Percentiles rank a stretch among this genome's conserved stretches.
These are phyloP conservation scores for Endotrypanum monterogeii DNA, from an alignment of 208 protist genomes.

Conservation along the genomic window DNA sequence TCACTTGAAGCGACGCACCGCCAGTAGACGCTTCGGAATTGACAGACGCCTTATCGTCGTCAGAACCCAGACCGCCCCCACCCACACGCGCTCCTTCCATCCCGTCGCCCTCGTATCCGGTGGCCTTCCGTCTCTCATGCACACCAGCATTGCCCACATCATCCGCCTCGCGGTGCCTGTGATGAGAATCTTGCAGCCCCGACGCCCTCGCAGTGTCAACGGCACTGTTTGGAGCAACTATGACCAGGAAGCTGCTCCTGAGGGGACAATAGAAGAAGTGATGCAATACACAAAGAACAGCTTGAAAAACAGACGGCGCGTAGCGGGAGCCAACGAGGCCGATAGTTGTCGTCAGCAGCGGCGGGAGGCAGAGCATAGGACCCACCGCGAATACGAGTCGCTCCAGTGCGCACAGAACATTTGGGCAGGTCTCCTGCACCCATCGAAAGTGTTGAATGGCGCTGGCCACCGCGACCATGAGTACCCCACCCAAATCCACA, in stretches of 20 bases:
- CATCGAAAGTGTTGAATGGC: constrained; percentile 83
- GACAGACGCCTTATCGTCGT: constrained; percentile 24
- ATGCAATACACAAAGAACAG: constrained; percentile 61
- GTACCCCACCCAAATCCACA: constrained; percentile 44
- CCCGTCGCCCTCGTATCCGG: neutral
- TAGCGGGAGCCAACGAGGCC: constrained; percentile 71
- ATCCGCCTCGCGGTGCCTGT: constrained; percentile 14
- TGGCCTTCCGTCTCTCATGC: constrained; percentile 7
- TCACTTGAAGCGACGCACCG: constrained; percentile 45
- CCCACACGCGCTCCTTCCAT: neutral
- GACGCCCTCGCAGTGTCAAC: neutral
- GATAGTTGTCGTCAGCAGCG: constrained; percentile 60
- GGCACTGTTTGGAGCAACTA: constrained; percentile 10
- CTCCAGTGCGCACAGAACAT: constrained; percentile 71
- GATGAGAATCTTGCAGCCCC: neutral
- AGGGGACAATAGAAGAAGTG: constrained; percentile 74
- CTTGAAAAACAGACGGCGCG: constrained; percentile 65
- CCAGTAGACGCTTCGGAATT: constrained; percentile 9
- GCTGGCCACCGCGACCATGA: constrained; percentile 40
- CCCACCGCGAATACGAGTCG: constrained; percentile 60
- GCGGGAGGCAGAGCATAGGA: constrained; percentile 69
- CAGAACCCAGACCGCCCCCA: neutral
- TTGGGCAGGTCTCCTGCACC: constrained; percentile 75
- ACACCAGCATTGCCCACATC: neutral
- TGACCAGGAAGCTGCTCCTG: constrained; percentile 74